Evolutionary conservation across 306 rosid species (phyloP).

Genomic region (Castanopsis chinensis): DNA sequence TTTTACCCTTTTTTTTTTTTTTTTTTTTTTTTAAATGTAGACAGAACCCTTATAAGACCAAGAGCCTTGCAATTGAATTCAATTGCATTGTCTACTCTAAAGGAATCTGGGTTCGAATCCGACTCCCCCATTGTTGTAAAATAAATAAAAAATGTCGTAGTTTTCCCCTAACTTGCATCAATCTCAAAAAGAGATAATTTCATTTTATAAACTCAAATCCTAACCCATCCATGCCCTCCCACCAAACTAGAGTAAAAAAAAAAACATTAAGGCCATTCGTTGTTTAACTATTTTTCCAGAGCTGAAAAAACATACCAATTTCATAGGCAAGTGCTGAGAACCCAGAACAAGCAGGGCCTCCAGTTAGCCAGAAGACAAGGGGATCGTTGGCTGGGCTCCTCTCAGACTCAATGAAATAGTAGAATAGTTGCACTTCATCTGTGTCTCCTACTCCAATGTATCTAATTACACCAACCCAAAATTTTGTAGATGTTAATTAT

Average conservation of each 20-base stretch:
- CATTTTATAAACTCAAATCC: too few species aligned
- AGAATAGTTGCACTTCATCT: conserved; percentile 21
- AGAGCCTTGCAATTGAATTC: too few species aligned
- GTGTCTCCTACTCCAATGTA: conserved; percentile 14
- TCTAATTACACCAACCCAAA: neutral
- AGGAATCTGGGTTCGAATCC: too few species aligned
- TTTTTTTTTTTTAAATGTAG: neutral
- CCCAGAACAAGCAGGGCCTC: conserved; percentile 31
- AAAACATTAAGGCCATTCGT: too few species aligned
- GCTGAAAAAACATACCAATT: conserved; percentile 6
- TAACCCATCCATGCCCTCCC: too few species aligned
- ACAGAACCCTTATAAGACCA: too few species aligned
- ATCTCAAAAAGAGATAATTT: too few species aligned
- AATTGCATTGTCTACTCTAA: too few species aligned
- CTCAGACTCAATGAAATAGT: conserved; percentile 26
- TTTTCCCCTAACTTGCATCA: too few species aligned
- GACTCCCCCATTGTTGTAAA: too few species aligned
- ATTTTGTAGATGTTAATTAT: neutral
- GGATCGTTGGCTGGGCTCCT: conserved; percentile 21
- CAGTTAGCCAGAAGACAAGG: conserved; percentile 23
- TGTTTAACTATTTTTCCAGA: too few species aligned
- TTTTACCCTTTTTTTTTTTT: neutral
- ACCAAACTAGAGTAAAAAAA: neutral
- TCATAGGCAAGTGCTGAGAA: conserved; percentile 17
- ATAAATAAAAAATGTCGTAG: too few species aligned